Conservation (phyloP, 495 filamentous ascomycete genomes). For the Poronia punctata region DNA sequence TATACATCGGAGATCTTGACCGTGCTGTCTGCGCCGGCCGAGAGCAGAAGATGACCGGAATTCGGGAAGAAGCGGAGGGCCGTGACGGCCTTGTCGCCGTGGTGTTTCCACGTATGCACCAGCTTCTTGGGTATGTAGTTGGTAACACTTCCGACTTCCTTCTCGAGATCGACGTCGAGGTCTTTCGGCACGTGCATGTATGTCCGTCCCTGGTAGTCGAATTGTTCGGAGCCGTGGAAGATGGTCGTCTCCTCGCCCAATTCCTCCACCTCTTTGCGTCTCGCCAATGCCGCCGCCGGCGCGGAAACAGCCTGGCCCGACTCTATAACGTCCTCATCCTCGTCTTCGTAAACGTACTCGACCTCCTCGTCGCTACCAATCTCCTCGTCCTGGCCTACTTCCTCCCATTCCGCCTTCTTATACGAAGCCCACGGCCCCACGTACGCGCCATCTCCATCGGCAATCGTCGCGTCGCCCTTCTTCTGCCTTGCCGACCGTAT, state of each 20-base stretch:
- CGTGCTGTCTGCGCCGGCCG: conserved; percentile 76
- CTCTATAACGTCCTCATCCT: conserved; percentile 44
- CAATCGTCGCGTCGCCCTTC: conserved; percentile 74
- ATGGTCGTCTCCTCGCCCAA: conserved; percentile 69
- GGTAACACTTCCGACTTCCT: conserved; percentile 68
- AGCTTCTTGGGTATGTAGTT: conserved; percentile 93
- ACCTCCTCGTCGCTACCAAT: conserved; percentile 74
- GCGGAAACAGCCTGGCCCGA: conserved; percentile 46
- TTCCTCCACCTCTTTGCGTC: conserved; percentile 50
- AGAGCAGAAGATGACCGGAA: conserved; percentile 82
- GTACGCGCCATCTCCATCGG: conserved; percentile 81
- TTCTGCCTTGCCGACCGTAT: conserved; percentile 65
- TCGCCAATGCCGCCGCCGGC: conserved; percentile 49
- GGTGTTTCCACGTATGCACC: conserved; percentile 80
- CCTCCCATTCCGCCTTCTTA: conserved; percentile 55
- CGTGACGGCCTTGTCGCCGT: conserved; percentile 72
- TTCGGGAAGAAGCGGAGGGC: conserved; percentile 80
- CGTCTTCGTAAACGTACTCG: conserved; percentile 58
- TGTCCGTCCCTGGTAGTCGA: conserved; percentile 88
- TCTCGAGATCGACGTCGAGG: conserved; percentile 78
- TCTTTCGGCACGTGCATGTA: conserved; percentile 97
- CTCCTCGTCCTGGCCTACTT: conserved; percentile 49
- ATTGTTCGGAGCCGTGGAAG: conserved; percentile 75
- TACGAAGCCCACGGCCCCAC: conserved; percentile 93
- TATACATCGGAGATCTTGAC: conserved; percentile 96